Base-by-base conservation (phyloP, 2,329 filamentous ascomycete genomes). In the Pyricularia pennisetigena region DNA sequence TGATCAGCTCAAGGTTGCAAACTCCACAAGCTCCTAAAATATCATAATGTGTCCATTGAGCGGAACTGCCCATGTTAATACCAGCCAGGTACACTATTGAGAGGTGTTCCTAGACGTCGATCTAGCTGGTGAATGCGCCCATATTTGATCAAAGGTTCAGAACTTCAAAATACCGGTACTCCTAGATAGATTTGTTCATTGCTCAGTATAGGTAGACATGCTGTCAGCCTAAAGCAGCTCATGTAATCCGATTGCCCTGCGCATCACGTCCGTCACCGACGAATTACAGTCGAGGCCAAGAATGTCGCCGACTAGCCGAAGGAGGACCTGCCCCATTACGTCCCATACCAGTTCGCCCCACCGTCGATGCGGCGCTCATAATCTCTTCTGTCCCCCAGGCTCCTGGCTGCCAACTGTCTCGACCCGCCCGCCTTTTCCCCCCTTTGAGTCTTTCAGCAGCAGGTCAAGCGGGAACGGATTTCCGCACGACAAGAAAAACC, bases 361-460 rank as follows among this genome's bases (percentile, higher is more conserved):
- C 63, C 28, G n/a, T 65, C 23, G 63, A 30, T 65, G 63, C 63
- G 63, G 63, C 63, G 63, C 63, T 65, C 63, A 30, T 65, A 65
- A 65, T 65, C 63, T 65, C 41, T 49, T n/a, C 41, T 49, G 20
- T 32, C 24, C 32, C 63, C 63, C 63, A 14, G 7, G 63, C 29
- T 23, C 63, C 63, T 35, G 63, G 16, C 41, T 49, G 41, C 41
- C 63, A 23, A 23, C 59, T 63, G 59, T 63, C 24, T 63, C 59
- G 59, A 63, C 23, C 24, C 12, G 59, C 28, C 24, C 29, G 28
- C 14, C 63, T 65, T 65, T 65, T 26, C 63, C 63, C 59, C 59
- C 23, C 24, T 63, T 63, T n/a, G 23, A 63, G 12, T n/a, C 41
- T 10, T 49, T 49, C 1, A 49, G 41, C 41, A 49, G 20, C 10